Conservation (phyloP, 2,329 filamentous ascomycete genomes). For the Cercospora brassicicola region DNA sequence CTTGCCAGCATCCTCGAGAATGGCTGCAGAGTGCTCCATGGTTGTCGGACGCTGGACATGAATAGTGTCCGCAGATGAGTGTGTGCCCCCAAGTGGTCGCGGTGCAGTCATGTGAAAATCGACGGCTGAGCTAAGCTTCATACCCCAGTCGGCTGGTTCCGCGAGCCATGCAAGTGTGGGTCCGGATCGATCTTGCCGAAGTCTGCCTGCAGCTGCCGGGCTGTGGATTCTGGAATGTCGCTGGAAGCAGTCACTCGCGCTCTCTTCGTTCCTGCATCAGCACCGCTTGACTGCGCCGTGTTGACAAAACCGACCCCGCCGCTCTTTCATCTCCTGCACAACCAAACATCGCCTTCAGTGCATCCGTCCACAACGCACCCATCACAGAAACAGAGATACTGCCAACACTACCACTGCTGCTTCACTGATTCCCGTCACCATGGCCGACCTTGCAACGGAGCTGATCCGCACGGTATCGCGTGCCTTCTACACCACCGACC, state of each 20-base stretch:
- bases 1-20: constrained; percentile 35
- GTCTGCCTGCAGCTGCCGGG: background rate
- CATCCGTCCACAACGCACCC: background rate
- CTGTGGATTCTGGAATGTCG: constrained; percentile 6
- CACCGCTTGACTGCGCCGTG: constrained; percentile 36
- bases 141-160: background rate
- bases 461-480: constrained; percentile 84
- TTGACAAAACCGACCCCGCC: constrained; percentile 3
- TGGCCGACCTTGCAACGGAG: constrained; percentile 66
- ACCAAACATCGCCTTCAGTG: background rate
- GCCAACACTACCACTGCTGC: background rate
- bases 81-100: background rate
- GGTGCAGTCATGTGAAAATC: constrained; percentile 13
- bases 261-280: constrained; percentile 26
- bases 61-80: background rate
- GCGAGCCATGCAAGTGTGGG: background rate
- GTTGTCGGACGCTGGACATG: constrained; percentile 6
- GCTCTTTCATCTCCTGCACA: constrained; percentile 2
- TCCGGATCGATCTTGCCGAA: background rate
- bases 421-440: constrained; percentile 29
- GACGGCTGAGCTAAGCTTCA: background rate
- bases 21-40: constrained; percentile 39
- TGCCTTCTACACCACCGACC: constrained; percentile 81
- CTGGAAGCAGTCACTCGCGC: constrained; percentile 1
- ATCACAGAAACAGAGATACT: background rate